These are phyloP conservation scores for Ormosia semicastrata DNA, from an alignment of 306 rosid genomes.

Conservation along the genomic window DNA sequence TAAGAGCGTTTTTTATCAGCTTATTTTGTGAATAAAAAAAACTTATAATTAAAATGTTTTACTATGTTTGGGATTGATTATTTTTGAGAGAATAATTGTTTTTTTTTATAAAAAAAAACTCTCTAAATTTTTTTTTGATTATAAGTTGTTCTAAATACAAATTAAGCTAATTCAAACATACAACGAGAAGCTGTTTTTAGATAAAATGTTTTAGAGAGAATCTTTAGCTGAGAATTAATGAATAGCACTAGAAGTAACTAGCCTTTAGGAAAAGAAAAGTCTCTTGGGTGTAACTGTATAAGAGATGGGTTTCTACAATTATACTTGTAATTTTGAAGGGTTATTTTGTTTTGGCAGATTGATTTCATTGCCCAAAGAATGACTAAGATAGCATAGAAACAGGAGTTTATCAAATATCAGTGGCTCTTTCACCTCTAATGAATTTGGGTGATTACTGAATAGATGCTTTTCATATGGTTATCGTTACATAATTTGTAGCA, in stretches of 20 bases:
- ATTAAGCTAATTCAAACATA: too few species aligned
- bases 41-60: too few species aligned
- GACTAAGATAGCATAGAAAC: not conserved
- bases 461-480: not conserved
- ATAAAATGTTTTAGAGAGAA: too few species aligned
- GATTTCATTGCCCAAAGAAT: not conserved
- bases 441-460: constrained; percentile 8
- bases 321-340: not conserved
- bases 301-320: not conserved
- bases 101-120: too few species aligned
- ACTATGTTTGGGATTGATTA: too few species aligned
- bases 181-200: not conserved
- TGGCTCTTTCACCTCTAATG: not conserved
- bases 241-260: not conserved
- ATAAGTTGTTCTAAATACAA: too few species aligned
- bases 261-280: not conserved
- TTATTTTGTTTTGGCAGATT: not conserved
- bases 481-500: not conserved
- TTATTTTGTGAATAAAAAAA: not conserved
- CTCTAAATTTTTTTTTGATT: too few species aligned
- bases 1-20: not conserved
- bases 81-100: too few species aligned
- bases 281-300: not conserved
- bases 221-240: not conserved
- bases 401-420: not conserved